These are phyloP conservation scores for Neofusicoccum sp. DNA, from an alignment of 2,329 filamentous ascomycete species.

Conservation along the genomic window DNA sequence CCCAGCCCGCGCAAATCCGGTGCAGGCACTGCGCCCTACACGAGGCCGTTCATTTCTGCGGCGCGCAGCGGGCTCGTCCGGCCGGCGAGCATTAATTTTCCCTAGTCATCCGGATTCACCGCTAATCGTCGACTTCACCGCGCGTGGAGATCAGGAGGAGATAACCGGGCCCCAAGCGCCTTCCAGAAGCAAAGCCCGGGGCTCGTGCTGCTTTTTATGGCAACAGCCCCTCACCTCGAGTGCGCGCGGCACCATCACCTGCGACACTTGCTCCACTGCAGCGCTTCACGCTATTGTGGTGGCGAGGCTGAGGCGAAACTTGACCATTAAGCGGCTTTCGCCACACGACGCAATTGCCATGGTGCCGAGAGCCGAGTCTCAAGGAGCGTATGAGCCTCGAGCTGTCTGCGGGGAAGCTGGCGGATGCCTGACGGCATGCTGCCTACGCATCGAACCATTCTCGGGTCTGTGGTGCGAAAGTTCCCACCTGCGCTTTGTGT, in stretches of 20 bases:
- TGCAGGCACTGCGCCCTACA: neutral
- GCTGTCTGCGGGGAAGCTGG: conserved; percentile 2
- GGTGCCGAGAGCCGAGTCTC: neutral
- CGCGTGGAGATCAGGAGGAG: conserved; percentile 10
- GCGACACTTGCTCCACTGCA: conserved; percentile 7
- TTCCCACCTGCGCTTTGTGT: conserved; percentile 5
- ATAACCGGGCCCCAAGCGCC: neutral
- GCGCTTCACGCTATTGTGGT: neutral
- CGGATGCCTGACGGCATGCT: neutral
- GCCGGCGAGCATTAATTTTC: neutral
- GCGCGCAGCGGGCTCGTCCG: neutral
- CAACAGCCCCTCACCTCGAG: neutral
- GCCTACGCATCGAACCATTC: neutral
- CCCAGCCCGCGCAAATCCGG: conserved; percentile 3
- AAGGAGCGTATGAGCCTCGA: neutral
- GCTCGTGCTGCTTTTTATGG: neutral
- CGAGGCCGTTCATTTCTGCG: neutral
- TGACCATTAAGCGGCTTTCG: neutral
- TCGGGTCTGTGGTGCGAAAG: conserved; percentile 7
- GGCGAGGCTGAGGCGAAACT: conserved; percentile 5
- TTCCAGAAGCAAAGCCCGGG: neutral
- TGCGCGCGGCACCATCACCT: neutral
- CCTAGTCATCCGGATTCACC: neutral
- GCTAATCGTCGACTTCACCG: conserved; percentile 8
- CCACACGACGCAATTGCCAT: neutral